phyloP scores from a whole-genome alignment of 2,329 filamentous ascomycete genomes.

The Apiospora phragmitis region DNA sequence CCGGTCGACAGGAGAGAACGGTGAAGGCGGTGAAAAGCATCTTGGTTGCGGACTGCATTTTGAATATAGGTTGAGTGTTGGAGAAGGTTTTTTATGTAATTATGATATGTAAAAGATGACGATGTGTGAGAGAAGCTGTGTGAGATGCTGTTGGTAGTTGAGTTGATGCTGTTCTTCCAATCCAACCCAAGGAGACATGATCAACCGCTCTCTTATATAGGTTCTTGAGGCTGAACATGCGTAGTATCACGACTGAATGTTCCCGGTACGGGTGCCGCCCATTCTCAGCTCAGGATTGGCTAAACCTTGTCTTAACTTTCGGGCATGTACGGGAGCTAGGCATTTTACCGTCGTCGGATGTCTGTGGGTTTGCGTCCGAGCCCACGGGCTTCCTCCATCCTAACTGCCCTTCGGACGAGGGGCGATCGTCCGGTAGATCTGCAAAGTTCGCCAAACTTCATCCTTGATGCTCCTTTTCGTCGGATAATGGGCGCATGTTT shows the following conservation, averaged over 20 bases:
- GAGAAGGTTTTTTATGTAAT: neutral
- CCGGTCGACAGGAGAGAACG: neutral
- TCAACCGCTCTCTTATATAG: neutral
- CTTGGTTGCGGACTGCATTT: neutral
- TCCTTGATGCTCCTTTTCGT: neutral
- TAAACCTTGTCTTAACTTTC: neutral
- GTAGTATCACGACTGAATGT: neutral
- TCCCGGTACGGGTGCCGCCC: neutral
- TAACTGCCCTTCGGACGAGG: neutral
- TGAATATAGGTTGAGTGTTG: neutral
- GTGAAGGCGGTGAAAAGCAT: neutral
- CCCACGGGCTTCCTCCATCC: neutral
- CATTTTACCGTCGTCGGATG: neutral
- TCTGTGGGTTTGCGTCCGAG: conserved; percentile 2
- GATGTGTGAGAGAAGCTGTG: neutral
- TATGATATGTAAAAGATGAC: neutral
- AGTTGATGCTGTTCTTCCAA: neutral
- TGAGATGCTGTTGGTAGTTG: neutral
- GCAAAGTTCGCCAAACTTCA: neutral
- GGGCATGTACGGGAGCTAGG: neutral
- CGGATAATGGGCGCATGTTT: neutral
- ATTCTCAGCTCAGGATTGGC: neutral
- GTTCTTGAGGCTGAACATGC: neutral
- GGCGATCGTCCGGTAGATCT: neutral
- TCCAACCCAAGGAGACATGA: neutral